Evolutionary conservation across 805 yeast genomes (phyloP).

Genomic region (Lachancea mirantina): DNA sequence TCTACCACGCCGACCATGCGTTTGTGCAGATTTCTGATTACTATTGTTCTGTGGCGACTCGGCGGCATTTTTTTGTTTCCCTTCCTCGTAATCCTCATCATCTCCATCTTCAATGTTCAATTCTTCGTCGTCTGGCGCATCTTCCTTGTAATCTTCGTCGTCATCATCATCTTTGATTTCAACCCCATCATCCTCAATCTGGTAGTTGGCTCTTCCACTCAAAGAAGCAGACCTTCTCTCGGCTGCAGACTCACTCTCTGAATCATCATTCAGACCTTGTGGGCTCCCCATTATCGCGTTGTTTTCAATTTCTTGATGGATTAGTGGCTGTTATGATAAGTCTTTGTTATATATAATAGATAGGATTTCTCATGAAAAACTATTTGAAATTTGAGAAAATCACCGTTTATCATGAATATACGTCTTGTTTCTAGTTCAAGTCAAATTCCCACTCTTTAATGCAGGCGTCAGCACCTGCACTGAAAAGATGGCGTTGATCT

Average conservation of each 20-base stretch:
- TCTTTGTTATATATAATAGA: too few relatives aligned
- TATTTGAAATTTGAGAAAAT: background rate
- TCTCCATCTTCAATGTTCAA: slow-evolving; percentile 15
- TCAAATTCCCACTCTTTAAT: slow-evolving; percentile 61
- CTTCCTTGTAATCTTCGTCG: slow-evolving; percentile 22
- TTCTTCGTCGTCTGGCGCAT: slow-evolving; percentile 25
- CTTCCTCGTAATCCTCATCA: slow-evolving; percentile 17
- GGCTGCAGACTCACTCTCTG: slow-evolving; percentile 3
- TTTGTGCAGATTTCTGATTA: slow-evolving; percentile 14
- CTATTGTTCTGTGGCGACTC: background rate
- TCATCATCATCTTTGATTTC: slow-evolving; percentile 30
- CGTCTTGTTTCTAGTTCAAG: slow-evolving; percentile 5
- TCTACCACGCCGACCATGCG: slow-evolving; percentile 24
- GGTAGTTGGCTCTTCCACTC: slow-evolving; percentile 20
- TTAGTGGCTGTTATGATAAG: too few relatives aligned
- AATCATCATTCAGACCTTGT: slow-evolving; percentile 2
- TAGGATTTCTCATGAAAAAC: too few relatives aligned
- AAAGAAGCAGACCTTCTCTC: slow-evolving; percentile 18
- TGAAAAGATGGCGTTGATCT: slow-evolving; percentile 40
- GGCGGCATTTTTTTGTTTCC: slow-evolving; percentile 21
- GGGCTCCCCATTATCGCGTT: too few relatives aligned
- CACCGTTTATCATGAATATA: background rate
- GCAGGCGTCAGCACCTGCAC: slow-evolving; percentile 77
- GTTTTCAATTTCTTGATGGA: too few relatives aligned
- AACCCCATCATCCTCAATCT: slow-evolving; percentile 26